Base-by-base conservation (phyloP, 352 stramenopile genomes). In the Pythium brassicae region DNA sequence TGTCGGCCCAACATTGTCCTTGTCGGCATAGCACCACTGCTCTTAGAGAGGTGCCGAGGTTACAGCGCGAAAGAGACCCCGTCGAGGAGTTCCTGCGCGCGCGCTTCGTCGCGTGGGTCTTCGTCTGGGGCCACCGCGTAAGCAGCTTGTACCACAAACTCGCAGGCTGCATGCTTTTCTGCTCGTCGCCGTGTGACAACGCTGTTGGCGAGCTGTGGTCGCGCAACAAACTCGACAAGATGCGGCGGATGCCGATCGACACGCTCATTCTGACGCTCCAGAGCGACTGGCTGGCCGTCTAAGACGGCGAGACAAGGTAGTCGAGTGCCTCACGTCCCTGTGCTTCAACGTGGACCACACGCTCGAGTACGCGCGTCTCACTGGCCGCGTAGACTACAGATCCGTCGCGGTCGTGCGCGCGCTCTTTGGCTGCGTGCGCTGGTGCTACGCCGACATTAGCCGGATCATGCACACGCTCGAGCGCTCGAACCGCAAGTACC, bases 121-220 rank as follows among this genome's bases (percentile, higher is more conserved):
- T 78, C 40, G 48, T 80, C 17, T 90, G 79, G 82, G 75, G 73
- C 45, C 67, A 89, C 27, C 68, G 64, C 4, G 53, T 89, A 3
- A 87, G 77, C 64, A 87, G 81, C 19, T 45, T 86, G 53, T 87
- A 88, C 42, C 82, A 92, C 57, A 88, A 77, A 45, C 50, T 92
- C 37, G 64, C 87, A 14, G 58, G 76, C 10, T 72, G 68, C 22
- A 84, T 77, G 40, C 61, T 90, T 5, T 92, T 92, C 46, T 89
- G 87, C 43, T 61, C 68, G 9, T 45, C 64, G 10, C 80, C 75
- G 5, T 37, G 42, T 2, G 63, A 57, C 22, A 55, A n/a, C n/a
- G n/a, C 69, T 7, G 29, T 65, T 3, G 39, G 15, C 22, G 40
- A 68, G 23, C 25, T 68, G 8, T n/a, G 42, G 5, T 22, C 42